Percentiles rank a stretch among this genome's conserved stretches.
Evolutionary conservation across 768 basidiomycete genomes (phyloP).

Genomic region (Strobilomyces dryophilus): DNA sequence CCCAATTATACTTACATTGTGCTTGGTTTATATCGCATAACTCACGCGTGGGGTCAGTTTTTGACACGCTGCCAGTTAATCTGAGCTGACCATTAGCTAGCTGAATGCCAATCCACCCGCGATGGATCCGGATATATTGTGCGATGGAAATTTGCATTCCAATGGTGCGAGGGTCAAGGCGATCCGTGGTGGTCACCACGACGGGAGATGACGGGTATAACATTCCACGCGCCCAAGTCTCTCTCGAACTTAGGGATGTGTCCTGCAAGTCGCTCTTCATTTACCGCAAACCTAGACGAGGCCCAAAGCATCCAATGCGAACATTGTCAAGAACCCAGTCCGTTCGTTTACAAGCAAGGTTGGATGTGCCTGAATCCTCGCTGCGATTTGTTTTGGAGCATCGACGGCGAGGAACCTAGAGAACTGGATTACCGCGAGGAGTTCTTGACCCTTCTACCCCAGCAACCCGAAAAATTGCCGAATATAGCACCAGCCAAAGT

Average conservation of each 20-base stretch:
- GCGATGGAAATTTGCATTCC: conserved; percentile 79
- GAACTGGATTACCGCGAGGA: conserved; percentile 43
- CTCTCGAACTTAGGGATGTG: not conserved
- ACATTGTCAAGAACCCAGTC: conserved; percentile 42
- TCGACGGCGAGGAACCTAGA: conserved; percentile 27
- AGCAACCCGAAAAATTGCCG: conserved; percentile 30
- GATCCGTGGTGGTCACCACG: conserved; percentile 46
- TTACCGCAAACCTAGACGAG: not conserved
- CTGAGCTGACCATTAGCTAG: conserved; percentile 28
- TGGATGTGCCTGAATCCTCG: conserved; percentile 64
- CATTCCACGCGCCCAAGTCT: not conserved
- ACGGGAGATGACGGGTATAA: not conserved
- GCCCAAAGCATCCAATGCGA: conserved; percentile 32
- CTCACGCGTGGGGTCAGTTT: conserved; percentile 47
- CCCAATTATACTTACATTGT: conserved; percentile 50
- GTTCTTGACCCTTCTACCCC: conserved; percentile 42
- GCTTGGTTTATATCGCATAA: conserved; percentile 61
- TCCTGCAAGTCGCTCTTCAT: not conserved
- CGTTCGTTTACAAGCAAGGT: conserved; percentile 48
- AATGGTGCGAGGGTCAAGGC: conserved; percentile 75
- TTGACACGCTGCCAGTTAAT: not conserved
- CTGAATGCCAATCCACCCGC: conserved; percentile 55
- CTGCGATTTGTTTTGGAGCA: conserved; percentile 56
- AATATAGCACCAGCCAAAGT: conserved; percentile 39
- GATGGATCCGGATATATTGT: conserved; percentile 54